phyloP scores from a whole-genome alignment of 1,139 yeast genomes.

The Suhomyces bokatorum region DNA sequence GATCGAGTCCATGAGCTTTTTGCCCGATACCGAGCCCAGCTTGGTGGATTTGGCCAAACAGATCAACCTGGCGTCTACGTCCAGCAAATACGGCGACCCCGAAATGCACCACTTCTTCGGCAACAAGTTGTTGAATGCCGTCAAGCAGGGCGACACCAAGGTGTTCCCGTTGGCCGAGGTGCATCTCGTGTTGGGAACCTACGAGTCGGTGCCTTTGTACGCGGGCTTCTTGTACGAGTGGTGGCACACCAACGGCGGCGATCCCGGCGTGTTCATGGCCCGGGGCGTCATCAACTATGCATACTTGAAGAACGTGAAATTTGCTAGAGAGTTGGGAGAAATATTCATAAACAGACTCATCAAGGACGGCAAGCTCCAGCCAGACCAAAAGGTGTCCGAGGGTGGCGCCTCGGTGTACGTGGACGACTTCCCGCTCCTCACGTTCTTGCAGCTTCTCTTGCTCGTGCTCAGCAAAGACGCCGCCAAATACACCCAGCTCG shows the following conservation, averaged over 20 bases:
- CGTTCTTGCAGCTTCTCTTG: constrained; percentile 69
- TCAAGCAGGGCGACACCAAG: constrained; percentile 24
- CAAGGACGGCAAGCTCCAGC: constrained; percentile 15
- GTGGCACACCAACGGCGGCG: constrained; percentile 49
- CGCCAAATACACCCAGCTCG: constrained; percentile 51
- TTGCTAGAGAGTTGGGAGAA: constrained; percentile 47
- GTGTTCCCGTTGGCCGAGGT: constrained; percentile 47
- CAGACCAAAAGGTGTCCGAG: constrained; percentile 16
- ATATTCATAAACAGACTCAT: constrained; percentile 38
- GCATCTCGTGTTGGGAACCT: constrained; percentile 69
- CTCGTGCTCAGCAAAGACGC: constrained; percentile 60
- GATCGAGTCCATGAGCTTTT: constrained; percentile 42
- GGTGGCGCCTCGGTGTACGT: constrained; percentile 21
- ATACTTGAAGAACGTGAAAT: constrained; percentile 61
- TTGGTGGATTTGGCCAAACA: constrained; percentile 66
- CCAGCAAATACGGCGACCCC: constrained; percentile 66
- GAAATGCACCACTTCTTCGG: constrained; percentile 78
- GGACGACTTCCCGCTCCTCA: constrained; percentile 44
- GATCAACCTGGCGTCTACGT: constrained; percentile 49
- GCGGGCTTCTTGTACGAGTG: constrained; percentile 59
- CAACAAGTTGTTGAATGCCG: constrained; percentile 48
- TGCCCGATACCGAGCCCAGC: constrained; percentile 68
- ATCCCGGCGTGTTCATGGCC: constrained; percentile 54
- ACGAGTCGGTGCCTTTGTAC: constrained; percentile 55
- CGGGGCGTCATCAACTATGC: constrained; percentile 73